phyloP scores from a whole-genome alignment of 345 rosid genomes.

The Syzygium aromaticum region DNA sequence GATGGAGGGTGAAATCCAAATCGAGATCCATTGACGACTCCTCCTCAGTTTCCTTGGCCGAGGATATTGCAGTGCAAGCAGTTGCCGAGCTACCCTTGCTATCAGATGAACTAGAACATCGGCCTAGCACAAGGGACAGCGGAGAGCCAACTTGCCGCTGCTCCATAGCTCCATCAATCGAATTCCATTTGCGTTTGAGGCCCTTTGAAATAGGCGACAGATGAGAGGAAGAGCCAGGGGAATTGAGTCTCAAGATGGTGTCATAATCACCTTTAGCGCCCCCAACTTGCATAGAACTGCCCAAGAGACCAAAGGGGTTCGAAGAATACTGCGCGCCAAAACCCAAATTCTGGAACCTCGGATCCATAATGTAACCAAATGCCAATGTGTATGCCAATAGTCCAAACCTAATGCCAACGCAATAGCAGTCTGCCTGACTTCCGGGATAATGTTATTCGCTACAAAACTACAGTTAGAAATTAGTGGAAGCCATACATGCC shows the following conservation, averaged over 20 bases:
- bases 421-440: conserved; percentile 50
- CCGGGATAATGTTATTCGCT: conserved; percentile 44
- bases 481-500: conserved; percentile 27
- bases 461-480: conserved; percentile 54
- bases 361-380: conserved; percentile 35
- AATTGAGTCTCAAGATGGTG: conserved; percentile 69
- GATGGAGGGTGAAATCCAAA: conserved; percentile 75
- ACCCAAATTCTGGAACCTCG: conserved; percentile 33
- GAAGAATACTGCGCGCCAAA: conserved; percentile 38
- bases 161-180: conserved; percentile 33
- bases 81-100: conserved; percentile 85
- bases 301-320: conserved; percentile 44
- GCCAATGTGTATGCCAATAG: conserved; percentile 1
- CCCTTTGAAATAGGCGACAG: conserved; percentile 34
- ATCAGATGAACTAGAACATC: conserved; percentile 80
- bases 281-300: conserved; percentile 37
- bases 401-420: conserved; percentile 27
- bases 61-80: conserved; percentile 59
- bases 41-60: conserved; percentile 77
- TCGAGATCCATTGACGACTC: conserved; percentile 84
- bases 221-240: conserved; percentile 42
- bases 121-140: conserved; percentile 70
- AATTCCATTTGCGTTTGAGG: conserved; percentile 59
- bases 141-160: conserved; percentile 44
- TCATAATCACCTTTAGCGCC: conserved; percentile 35